Conservation (phyloP, 805 yeast species). For the Starmerella vaccinii region DNA sequence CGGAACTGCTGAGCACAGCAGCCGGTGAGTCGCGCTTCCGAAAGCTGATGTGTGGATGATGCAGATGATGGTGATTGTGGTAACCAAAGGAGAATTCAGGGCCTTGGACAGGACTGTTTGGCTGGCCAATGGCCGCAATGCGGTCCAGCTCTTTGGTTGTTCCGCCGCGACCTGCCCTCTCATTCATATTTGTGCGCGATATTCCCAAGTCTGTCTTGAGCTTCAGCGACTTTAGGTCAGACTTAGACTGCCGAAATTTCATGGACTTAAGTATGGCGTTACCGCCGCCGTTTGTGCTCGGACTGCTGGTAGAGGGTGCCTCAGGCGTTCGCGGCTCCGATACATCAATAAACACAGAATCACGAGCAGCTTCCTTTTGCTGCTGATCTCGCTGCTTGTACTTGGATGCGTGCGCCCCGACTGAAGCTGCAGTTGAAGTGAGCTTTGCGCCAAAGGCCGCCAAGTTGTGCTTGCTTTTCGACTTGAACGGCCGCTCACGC, state of each 20-base stretch:
- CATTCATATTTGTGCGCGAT: slow-evolving; percentile 24
- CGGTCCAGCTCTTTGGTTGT: slow-evolving; percentile 31
- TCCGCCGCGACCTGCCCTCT: slow-evolving; percentile 28
- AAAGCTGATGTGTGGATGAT: slow-evolving; percentile 29
- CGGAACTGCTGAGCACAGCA: slow-evolving; percentile 34
- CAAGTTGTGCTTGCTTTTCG: slow-evolving; percentile 21
- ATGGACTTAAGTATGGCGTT: slow-evolving; percentile 26
- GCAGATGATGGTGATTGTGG: slow-evolving; percentile 26
- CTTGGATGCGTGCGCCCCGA: slow-evolving; percentile 28
- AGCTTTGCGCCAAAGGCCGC: slow-evolving; percentile 25
- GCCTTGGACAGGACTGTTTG: slow-evolving; percentile 13
- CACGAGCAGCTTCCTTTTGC: slow-evolving; percentile 10
- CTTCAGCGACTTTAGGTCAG: slow-evolving; percentile 23
- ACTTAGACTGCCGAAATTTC: slow-evolving; percentile 30
- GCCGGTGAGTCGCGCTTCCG: slow-evolving; percentile 34
- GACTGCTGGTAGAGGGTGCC: neutral
- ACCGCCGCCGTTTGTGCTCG: neutral
- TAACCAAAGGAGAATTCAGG: slow-evolving; percentile 14
- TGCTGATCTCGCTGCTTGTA: slow-evolving; percentile 15
- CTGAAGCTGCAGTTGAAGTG: slow-evolving; percentile 29
- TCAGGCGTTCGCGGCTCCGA: slow-evolving; percentile 16
- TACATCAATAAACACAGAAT: slow-evolving; percentile 14
- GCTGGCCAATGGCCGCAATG: slow-evolving; percentile 31
- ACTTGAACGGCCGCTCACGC: slow-evolving; percentile 17
- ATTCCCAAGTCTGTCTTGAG: slow-evolving; percentile 27